Conservation (phyloP, 1,284 basidiomycete genomes). For the Meripilus lineatus region DNA sequence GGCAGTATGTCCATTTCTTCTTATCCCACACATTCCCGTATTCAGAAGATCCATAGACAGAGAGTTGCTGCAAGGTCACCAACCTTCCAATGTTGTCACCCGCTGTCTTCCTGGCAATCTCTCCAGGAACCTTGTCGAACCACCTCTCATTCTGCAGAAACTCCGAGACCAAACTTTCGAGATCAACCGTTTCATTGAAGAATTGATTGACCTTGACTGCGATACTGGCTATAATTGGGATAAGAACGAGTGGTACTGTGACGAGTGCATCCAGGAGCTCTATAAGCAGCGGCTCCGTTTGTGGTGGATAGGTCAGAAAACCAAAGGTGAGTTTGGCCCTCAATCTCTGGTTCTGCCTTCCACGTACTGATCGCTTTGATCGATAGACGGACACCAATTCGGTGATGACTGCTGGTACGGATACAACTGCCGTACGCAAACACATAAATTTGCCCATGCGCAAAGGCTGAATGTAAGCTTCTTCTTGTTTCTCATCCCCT, state of each 20-base stretch:
- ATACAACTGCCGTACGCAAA: slow-evolving; percentile 29
- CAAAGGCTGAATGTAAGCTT: slow-evolving; percentile 23
- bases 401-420: slow-evolving; percentile 29
- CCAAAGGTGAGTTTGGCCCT: slow-evolving; percentile 13
- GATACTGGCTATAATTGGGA: slow-evolving; percentile 16
- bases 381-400: slow-evolving; percentile 10
- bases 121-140: slow-evolving; percentile 9
- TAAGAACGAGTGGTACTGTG: slow-evolving; percentile 25
- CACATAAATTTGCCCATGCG: slow-evolving; percentile 19
- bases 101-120: slow-evolving; percentile 17
- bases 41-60: slow-evolving; percentile 9
- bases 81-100: background rate
- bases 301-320: slow-evolving; percentile 23
- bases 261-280: slow-evolving; percentile 19
- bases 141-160: slow-evolving; percentile 2
- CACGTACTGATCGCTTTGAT: background rate
- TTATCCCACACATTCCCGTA: slow-evolving; percentile 17
- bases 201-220: slow-evolving; percentile 17
- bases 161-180: background rate
- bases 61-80: slow-evolving; percentile 8
- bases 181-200: slow-evolving; percentile 6
- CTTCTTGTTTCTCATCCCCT: background rate
- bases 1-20: slow-evolving; percentile 13
- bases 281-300: slow-evolving; percentile 16
- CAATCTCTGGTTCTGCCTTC: background rate